phyloP scores from a whole-genome alignment of 2,329 filamentous ascomycete genomes.

The Chrysosphaeria jannelii region DNA sequence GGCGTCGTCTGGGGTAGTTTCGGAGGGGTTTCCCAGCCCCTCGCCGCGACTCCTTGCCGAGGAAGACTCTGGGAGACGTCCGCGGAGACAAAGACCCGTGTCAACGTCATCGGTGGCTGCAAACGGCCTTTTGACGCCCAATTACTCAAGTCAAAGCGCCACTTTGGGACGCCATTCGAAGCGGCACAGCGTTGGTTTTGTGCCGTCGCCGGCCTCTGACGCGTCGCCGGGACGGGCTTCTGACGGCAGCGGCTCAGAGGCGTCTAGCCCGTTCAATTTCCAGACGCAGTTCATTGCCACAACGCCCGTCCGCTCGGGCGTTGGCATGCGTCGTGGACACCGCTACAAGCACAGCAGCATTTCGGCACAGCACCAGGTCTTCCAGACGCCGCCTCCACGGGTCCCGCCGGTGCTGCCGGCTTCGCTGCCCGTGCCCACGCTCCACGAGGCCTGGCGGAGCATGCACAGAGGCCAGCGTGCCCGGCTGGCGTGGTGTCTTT shows the following conservation, averaged over 20 bases:
- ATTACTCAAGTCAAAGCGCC: no score
- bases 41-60: no score
- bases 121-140: no score
- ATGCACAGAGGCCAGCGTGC: slow-evolving; percentile 71
- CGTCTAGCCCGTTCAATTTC: slow-evolving; percentile 89
- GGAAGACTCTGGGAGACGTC: no score
- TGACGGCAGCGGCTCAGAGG: slow-evolving; percentile 14
- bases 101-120: no score
- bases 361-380: slow-evolving; percentile 68
- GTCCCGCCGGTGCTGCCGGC: slow-evolving; percentile 72
- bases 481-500: slow-evolving; percentile 66
- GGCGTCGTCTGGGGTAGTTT: no score
- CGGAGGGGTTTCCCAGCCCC: no score
- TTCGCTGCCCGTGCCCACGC: slow-evolving; percentile 70
- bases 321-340: slow-evolving; percentile 78
- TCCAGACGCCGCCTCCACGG: slow-evolving; percentile 65
- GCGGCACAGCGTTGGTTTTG: no score
- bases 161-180: no score
- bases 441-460: slow-evolving; percentile 62
- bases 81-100: no score
- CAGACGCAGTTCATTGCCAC: slow-evolving; percentile 53
- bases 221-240: no score
- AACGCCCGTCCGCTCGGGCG: slow-evolving; percentile 49
- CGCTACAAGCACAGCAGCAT: slow-evolving; percentile 95
- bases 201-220: no score